Evolutionary conservation across 106 monocot species (phyloP).

Genomic region (Acorus calamus): DNA sequence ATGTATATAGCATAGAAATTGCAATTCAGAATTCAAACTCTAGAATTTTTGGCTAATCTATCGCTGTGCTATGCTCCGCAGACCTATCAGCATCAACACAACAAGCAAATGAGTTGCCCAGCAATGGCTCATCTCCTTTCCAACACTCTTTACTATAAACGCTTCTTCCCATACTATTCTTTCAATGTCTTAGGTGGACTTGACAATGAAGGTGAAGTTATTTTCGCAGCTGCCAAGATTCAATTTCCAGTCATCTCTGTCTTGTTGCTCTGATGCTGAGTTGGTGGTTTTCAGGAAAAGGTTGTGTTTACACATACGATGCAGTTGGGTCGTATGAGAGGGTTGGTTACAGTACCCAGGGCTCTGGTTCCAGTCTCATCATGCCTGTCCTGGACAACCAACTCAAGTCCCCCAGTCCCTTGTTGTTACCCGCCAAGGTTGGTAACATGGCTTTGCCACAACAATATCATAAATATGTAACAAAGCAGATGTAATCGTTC

Average conservation of each 20-base stretch:
- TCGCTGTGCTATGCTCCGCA: slow-evolving; percentile 12
- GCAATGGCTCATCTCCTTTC: slow-evolving; percentile 97
- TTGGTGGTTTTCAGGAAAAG: slow-evolving; percentile 45
- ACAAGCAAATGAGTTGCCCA: slow-evolving; percentile 97
- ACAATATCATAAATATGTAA: too few relatives aligned
- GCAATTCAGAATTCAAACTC: background rate
- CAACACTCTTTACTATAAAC: slow-evolving; percentile 95
- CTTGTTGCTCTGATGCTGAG: too few relatives aligned
- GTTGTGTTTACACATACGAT: slow-evolving; percentile 92
- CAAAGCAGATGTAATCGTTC: too few relatives aligned
- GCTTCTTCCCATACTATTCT: slow-evolving; percentile 96
- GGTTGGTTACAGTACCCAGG: slow-evolving; percentile 84
- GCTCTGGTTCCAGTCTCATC: slow-evolving; percentile 68
- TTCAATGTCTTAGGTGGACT: slow-evolving; percentile 94
- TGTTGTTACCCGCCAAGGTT: slow-evolving; percentile 77
- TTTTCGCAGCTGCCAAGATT: slow-evolving; percentile 2
- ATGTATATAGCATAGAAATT: too few relatives aligned
- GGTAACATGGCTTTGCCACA: too few relatives aligned
- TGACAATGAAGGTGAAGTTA: slow-evolving; percentile 71
- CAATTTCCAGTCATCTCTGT: too few relatives aligned
- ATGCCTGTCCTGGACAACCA: slow-evolving; percentile 98
- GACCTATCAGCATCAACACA: slow-evolving; percentile 98
- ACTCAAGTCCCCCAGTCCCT: slow-evolving; percentile 93
- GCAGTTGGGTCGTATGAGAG: slow-evolving; percentile 98
- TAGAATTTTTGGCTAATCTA: slow-evolving; percentile 4